Conservation (phyloP, 192 early-diverging fungal species). For the Coemansia pectinata region DNA sequence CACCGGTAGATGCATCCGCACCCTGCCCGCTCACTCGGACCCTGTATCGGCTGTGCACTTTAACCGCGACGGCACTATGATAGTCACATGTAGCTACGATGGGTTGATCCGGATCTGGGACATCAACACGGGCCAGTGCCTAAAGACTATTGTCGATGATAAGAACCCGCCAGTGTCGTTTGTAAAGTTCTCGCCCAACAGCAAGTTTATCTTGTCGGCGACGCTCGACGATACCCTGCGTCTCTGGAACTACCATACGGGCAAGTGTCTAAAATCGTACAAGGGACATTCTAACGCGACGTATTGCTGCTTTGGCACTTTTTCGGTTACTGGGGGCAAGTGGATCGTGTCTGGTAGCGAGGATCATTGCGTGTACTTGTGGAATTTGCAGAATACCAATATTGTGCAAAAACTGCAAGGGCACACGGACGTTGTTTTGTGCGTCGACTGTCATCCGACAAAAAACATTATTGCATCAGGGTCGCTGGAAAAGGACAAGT, state of each 20-base stretch:
- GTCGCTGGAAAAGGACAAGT: constrained; percentile 86
- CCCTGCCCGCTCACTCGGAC: constrained; percentile 92
- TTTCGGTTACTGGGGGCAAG: constrained; percentile 82
- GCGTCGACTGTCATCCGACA: constrained; percentile 92
- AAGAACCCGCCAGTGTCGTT: constrained; percentile 95
- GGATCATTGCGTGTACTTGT: constrained; percentile 92
- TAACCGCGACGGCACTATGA: constrained; percentile 95
- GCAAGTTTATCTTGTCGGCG: constrained; percentile 95
- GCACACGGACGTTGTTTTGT: constrained; percentile 90
- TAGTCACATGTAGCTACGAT: constrained; percentile 93
- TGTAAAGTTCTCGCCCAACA: constrained; percentile 99
- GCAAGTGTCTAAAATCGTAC: constrained; percentile 96
- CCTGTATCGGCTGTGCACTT: constrained; percentile 95
- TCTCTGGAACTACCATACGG: constrained; percentile 91
- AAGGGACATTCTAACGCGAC: constrained; percentile 87
- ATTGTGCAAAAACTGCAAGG: constrained; percentile 93
- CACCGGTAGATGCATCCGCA: constrained; percentile 89
- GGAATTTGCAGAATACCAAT: constrained; percentile 95
- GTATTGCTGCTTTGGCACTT: constrained; percentile 93
- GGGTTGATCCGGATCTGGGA: constrained; percentile 99
- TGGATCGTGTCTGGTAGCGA: constrained; percentile 98
- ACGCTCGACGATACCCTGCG: constrained; percentile 92
- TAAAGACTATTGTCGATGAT: constrained; percentile 96
- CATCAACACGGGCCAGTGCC: constrained; percentile 93
- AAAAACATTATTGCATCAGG: constrained; percentile 95